Percentiles rank a stretch among this genome's conserved stretches.
Evolutionary conservation across 225 moss, liverwort and hornwort species (phyloP).

Genomic region (Neckera pumila): DNA sequence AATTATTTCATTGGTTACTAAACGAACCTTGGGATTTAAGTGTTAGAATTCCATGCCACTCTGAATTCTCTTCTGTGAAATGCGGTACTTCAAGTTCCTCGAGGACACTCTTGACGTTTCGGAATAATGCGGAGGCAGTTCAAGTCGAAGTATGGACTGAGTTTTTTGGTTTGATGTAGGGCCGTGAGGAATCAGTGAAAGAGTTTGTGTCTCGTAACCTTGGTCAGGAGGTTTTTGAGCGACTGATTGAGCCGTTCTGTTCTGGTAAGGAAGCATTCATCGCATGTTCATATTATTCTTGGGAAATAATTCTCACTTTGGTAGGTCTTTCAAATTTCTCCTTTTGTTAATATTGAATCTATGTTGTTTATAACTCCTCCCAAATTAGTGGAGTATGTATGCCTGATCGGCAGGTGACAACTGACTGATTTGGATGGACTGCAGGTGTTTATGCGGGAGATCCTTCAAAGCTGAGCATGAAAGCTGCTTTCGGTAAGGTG

Average conservation of each 20-base stretch:
- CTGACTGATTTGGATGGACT: neutral
- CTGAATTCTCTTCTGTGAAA: neutral
- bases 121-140: neutral
- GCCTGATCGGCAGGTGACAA: neutral
- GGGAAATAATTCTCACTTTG: neutral
- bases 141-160: neutral
- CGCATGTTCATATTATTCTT: neutral
- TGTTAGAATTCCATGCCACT: neutral
- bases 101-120: neutral
- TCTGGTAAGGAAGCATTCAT: slow-evolving; percentile 46
- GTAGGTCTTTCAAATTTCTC: neutral
- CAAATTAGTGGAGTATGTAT: neutral
- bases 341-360: neutral
- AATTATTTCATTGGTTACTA: neutral
- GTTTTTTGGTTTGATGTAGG: slow-evolving; percentile 27
- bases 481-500: slow-evolving; percentile 98
- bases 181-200: slow-evolving; percentile 92
- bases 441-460: slow-evolving; percentile 97
- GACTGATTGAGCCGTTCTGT: slow-evolving; percentile 95
- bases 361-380: neutral
- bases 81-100: neutral
- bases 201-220: slow-evolving; percentile 93
- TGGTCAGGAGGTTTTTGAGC: slow-evolving; percentile 90
- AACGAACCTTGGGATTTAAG: neutral
- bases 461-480: slow-evolving; percentile 96